Evolutionary conservation across 371 early-diverging fungal species (phyloP).

Genomic region (Syncephalastrum racemosum): DNA sequence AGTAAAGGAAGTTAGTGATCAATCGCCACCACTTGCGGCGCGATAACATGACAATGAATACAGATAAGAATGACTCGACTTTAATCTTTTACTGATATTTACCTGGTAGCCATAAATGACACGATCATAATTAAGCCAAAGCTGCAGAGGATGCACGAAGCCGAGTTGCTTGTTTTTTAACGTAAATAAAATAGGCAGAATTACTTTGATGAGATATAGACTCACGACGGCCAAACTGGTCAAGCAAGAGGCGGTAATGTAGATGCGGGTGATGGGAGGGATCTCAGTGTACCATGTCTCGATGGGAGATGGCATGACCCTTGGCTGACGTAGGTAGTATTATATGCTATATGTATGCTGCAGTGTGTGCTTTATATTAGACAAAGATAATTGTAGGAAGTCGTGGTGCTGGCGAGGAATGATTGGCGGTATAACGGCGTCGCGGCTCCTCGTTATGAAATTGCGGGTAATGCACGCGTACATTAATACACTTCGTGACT

Average conservation of each 20-base stretch:
- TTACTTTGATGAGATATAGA: slow-evolving; percentile 1
- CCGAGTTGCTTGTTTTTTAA: slow-evolving; percentile 58
- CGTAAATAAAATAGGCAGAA: not conserved
- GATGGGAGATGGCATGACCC: slow-evolving; percentile 60
- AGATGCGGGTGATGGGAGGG: slow-evolving; percentile 84
- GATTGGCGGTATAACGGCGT: too few relatives aligned
- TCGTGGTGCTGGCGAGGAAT: too few relatives aligned
- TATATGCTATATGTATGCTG: too few relatives aligned
- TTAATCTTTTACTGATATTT: slow-evolving; percentile 12
- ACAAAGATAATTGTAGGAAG: too few relatives aligned
- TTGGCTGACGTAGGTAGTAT: too few relatives aligned
- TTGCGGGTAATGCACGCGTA: too few relatives aligned
- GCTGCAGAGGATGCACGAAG: slow-evolving; percentile 69
- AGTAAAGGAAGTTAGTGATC: slow-evolving; percentile 87
- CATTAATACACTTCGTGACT: too few relatives aligned
- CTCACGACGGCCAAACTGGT: slow-evolving; percentile 80
- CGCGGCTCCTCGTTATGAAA: too few relatives aligned
- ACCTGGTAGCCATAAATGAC: slow-evolving; percentile 72
- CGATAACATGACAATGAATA: slow-evolving; percentile 7
- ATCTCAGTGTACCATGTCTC: slow-evolving; percentile 94
- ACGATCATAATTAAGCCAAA: slow-evolving; percentile 77
- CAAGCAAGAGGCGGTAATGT: slow-evolving; percentile 74
- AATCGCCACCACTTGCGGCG: slow-evolving; percentile 87
- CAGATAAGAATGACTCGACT: slow-evolving; percentile 3
- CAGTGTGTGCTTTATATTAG: too few relatives aligned